Conservation (phyloP, 176 grass and related monocot species). For the Elymus sibiricus region DNA sequence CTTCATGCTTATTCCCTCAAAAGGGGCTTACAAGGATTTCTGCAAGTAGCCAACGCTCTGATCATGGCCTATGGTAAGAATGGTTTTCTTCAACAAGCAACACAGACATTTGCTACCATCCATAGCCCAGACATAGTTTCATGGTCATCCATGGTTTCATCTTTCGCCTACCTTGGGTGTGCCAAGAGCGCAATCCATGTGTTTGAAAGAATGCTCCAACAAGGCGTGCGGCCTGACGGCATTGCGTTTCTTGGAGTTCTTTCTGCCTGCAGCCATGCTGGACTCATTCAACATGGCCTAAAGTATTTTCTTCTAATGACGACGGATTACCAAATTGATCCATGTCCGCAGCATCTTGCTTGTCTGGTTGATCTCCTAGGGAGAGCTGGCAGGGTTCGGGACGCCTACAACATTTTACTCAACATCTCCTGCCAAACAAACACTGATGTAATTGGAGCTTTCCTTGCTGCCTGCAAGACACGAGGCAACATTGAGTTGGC, state of each 20-base stretch:
- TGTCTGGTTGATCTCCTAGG: constrained; percentile 86
- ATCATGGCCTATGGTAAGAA: constrained; percentile 70
- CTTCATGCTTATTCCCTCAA: constrained; percentile 48
- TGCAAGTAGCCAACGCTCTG: constrained; percentile 64
- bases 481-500: constrained; percentile 46
- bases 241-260: constrained; percentile 68
- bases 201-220: constrained; percentile 67
- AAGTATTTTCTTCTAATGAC: constrained; percentile 62
- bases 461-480: constrained; percentile 67
- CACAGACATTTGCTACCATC: constrained; percentile 33
- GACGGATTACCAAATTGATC: constrained; percentile 46
- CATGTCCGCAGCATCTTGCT: constrained; percentile 53
- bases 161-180: constrained; percentile 57
- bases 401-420: constrained; percentile 47
- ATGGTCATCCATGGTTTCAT: constrained; percentile 76
- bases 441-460: constrained; percentile 58
- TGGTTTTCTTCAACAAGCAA: constrained; percentile 55
- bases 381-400: constrained; percentile 57
- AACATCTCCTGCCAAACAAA: constrained; percentile 39
- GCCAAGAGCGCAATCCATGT: constrained; percentile 28
- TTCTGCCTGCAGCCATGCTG: constrained; percentile 75
- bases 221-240: constrained; percentile 47
- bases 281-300: constrained; percentile 57
- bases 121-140: constrained; percentile 56
- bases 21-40: constrained; percentile 36